Percentiles rank a stretch among this genome's conserved stretches.
phyloP scores from a whole-genome alignment of 2,329 filamentous ascomycete species.

The Sarocladium strictum region DNA sequence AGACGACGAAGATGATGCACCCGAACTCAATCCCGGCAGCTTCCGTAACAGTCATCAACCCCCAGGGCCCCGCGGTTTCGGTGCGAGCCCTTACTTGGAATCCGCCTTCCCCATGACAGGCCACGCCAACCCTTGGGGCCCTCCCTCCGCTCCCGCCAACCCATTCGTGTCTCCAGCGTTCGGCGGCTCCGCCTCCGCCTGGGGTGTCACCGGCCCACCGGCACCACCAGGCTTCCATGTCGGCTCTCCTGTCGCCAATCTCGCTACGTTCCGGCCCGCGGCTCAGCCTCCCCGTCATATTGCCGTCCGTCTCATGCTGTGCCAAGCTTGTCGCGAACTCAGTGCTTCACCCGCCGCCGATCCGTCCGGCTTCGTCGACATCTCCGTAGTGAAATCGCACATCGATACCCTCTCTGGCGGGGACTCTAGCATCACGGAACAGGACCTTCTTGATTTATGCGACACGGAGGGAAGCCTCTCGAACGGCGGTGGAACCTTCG shows the following conservation, averaged over 20 bases:
- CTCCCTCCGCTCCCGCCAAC: slow-evolving; percentile 22
- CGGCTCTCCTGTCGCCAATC: slow-evolving; percentile 22
- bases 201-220: background rate
- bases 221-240: slow-evolving; percentile 27
- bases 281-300: slow-evolving; percentile 61
- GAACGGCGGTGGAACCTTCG: slow-evolving; percentile 89
- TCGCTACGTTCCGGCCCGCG: slow-evolving; percentile 23
- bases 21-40: slow-evolving; percentile 24
- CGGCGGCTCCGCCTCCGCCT: slow-evolving; percentile 13
- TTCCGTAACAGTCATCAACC: slow-evolving; percentile 39
- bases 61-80: slow-evolving; percentile 42
- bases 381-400: slow-evolving; percentile 60
- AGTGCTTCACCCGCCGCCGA: slow-evolving; percentile 31
- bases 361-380: slow-evolving; percentile 61
- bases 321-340: slow-evolving; percentile 67
- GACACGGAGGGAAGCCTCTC: slow-evolving; percentile 82
- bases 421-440: slow-evolving; percentile 33
- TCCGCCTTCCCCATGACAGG: slow-evolving; percentile 28
- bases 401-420: slow-evolving; percentile 50
- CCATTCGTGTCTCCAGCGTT: slow-evolving; percentile 44
- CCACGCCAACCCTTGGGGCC: slow-evolving; percentile 35
- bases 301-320: slow-evolving; percentile 66
- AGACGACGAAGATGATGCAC: slow-evolving; percentile 56
- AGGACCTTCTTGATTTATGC: slow-evolving; percentile 75
- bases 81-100: slow-evolving; percentile 36